Evolutionary conservation across 352 stramenopile species (phyloP).

Genomic region (Globisporangium emineosum): DNA sequence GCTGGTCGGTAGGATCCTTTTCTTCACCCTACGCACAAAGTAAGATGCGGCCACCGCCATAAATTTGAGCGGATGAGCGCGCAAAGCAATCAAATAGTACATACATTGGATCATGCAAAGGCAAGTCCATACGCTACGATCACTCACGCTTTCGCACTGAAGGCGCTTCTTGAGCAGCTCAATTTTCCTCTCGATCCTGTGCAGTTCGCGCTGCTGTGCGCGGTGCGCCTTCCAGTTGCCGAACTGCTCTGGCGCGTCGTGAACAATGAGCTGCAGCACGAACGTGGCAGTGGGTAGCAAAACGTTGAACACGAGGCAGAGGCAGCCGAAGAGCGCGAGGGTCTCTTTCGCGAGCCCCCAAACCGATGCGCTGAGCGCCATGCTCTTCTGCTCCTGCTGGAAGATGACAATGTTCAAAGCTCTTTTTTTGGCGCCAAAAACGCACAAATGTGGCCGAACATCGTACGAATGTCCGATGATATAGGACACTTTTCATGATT

Average conservation of each 20-base stretch:
- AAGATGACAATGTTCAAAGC: background rate
- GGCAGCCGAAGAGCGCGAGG: conserved; percentile 43
- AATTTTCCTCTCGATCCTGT: conserved; percentile 30
- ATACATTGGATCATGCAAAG: background rate
- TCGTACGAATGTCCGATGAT: too few relatives aligned
- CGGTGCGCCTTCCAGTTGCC: conserved; percentile 33
- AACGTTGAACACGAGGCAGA: conserved; percentile 43
- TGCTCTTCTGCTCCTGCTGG: background rate
- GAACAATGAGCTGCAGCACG: conserved; percentile 25
- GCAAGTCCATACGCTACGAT: conserved; percentile 2
- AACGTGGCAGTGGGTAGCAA: conserved; percentile 30
- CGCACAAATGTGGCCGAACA: too few relatives aligned
- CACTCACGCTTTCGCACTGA: background rate
- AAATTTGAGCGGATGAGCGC: background rate
- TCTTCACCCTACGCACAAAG: background rate
- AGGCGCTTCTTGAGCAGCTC: conserved; percentile 15
- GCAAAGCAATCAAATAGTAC: background rate
- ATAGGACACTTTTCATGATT: too few relatives aligned
- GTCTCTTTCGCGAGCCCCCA: conserved; percentile 30
- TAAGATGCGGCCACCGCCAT: background rate
- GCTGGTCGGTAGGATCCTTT: background rate
- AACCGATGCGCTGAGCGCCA: conserved; percentile 3
- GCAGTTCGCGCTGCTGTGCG: conserved; percentile 39
- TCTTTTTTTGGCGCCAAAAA: too few relatives aligned
- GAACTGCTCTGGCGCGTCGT: conserved; percentile 36